Evolutionary conservation across 2,329 filamentous ascomycete species (phyloP).

Genomic region (Ustulina deusta): DNA sequence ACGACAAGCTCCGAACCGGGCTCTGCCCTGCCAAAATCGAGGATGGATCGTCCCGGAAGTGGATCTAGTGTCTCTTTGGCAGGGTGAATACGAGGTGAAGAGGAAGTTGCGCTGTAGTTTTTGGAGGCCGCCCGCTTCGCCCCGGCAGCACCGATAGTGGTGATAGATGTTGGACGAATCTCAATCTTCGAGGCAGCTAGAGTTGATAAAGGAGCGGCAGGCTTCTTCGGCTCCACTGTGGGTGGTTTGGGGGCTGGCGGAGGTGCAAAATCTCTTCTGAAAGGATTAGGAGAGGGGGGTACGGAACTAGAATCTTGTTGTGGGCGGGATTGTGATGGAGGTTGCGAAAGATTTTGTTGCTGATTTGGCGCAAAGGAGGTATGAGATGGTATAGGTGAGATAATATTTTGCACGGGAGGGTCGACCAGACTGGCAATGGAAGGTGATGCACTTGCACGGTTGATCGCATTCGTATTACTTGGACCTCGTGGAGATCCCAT

Average conservation of each 20-base stretch:
- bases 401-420: constrained; percentile 63
- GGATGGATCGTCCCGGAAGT: constrained; percentile 65
- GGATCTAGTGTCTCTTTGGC: constrained; percentile 60
- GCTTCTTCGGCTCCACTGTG: constrained; percentile 55
- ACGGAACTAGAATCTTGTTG: constrained; percentile 54
- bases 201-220: constrained; percentile 50
- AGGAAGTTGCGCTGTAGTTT: constrained; percentile 55
- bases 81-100: constrained; percentile 64
- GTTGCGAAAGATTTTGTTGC: constrained; percentile 45
- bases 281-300: constrained; percentile 59
- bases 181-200: constrained; percentile 49
- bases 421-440: constrained; percentile 93
- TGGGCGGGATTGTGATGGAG: constrained; percentile 47
- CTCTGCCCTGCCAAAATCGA: constrained; percentile 70
- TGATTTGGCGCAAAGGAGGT: constrained; percentile 52
- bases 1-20: constrained; percentile 70
- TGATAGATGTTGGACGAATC: constrained; percentile 52
- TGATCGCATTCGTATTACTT: constrained; percentile 55
- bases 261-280: constrained; percentile 53
- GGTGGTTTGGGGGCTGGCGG: constrained; percentile 50
- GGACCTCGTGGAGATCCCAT: constrained; percentile 65
- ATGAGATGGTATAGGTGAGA: constrained; percentile 56
- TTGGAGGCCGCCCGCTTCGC: constrained; percentile 51
- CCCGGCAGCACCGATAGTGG: constrained; percentile 50
- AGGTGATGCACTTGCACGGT: constrained; percentile 87